phyloP scores from a whole-genome alignment of 257 asterid species.

The Gentiana dahurica region DNA sequence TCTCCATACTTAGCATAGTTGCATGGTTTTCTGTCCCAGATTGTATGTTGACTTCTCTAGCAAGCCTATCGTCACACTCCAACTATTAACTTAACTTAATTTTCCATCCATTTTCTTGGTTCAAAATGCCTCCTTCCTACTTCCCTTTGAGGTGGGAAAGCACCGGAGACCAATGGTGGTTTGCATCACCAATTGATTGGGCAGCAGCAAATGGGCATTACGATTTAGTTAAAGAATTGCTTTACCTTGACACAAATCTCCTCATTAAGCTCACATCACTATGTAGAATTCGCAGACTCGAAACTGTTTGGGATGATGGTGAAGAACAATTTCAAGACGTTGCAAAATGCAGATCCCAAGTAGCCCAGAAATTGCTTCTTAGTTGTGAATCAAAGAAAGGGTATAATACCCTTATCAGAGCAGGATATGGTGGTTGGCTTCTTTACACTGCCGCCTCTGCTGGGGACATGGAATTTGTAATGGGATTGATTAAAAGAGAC shows the following conservation, averaged over 20 bases:
- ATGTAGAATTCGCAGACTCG: slow-evolving; percentile 71
- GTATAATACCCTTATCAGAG: slow-evolving; percentile 56
- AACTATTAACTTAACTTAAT: no score
- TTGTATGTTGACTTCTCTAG: not conserved
- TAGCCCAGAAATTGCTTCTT: slow-evolving; percentile 54
- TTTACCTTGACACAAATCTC: slow-evolving; percentile 71
- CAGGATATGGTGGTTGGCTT: slow-evolving; percentile 98
- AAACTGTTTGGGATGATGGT: slow-evolving; percentile 89
- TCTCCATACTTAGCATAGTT: no score
- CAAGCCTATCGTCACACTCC: not conserved
- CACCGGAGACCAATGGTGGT: slow-evolving; percentile 95
- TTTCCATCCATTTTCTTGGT: not conserved
- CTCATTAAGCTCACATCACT: slow-evolving; percentile 76
- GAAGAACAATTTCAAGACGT: slow-evolving; percentile 42
- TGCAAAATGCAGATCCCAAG: slow-evolving; percentile 53
- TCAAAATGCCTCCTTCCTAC: slow-evolving; percentile 33
- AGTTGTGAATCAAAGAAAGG: slow-evolving; percentile 46
- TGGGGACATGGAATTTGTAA: slow-evolving; percentile 56
- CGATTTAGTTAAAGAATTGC: slow-evolving; percentile 69
- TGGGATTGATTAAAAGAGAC: slow-evolving; percentile 52
- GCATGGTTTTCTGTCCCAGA: not conserved
- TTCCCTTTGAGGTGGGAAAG: slow-evolving; percentile 88
- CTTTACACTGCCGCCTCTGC: slow-evolving; percentile 88
- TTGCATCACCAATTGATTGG: slow-evolving; percentile 90
- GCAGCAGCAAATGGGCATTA: slow-evolving; percentile 98